Evolutionary conservation across 2,329 filamentous ascomycete genomes (phyloP).

Genomic region (Colletotrichum noveboracense): DNA sequence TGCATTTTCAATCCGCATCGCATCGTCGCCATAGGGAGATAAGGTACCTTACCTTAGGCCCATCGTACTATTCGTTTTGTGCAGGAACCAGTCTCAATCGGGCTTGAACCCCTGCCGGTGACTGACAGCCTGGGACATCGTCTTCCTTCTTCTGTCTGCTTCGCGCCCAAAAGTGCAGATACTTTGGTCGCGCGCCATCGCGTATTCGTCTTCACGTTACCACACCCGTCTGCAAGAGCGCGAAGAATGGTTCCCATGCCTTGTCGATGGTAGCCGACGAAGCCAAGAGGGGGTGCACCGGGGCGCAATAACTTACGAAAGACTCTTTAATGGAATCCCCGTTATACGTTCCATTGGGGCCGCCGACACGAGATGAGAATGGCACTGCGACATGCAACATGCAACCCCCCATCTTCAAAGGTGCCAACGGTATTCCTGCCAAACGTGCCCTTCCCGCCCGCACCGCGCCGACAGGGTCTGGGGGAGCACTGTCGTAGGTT

Average conservation of each 20-base stretch:
- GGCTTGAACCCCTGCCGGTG: constrained; percentile 6
- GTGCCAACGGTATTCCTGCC: background rate
- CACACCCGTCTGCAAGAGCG: background rate
- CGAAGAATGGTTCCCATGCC: background rate
- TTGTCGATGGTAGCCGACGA: background rate
- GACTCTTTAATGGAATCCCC: background rate
- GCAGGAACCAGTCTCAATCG: constrained; percentile 15
- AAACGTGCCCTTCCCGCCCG: background rate
- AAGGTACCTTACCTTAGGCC: constrained; percentile 17
- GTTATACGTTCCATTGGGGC: background rate
- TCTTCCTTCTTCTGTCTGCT: background rate
- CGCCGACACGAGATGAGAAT: background rate
- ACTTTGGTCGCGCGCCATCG: background rate
- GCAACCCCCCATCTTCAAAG: background rate
- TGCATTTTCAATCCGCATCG: background rate
- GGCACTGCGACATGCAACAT: background rate
- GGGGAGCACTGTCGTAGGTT: background rate
- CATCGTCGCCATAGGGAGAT: background rate
- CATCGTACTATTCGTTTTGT: constrained; percentile 16
- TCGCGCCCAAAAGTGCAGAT: background rate
- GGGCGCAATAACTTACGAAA: background rate
- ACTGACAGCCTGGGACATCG: background rate
- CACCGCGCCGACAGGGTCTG: background rate
- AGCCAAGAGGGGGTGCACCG: background rate
- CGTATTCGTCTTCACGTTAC: background rate